Base-by-base conservation (phyloP, 495 filamentous ascomycete species). In the Sphaerosporella brunnea region DNA sequence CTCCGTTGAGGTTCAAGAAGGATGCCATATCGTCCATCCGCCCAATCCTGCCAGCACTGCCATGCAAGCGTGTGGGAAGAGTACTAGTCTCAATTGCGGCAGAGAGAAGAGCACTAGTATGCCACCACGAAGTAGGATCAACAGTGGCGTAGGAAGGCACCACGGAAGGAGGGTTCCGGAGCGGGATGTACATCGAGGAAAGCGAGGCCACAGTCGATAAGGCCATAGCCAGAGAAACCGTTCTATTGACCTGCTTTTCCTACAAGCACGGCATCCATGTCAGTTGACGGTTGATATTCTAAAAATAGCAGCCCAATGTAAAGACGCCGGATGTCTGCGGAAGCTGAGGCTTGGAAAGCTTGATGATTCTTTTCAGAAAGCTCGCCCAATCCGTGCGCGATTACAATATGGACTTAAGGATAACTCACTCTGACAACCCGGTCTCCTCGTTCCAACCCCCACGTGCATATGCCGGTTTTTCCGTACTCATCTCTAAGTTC, bases 401-500 rank as follows among this genome's bases (percentile, higher is more conserved):
- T 13, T 32, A 13, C 28, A 32, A 32, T 32, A 32, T n/a, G n/a
- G n/a, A n/a, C n/a, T n/a, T n/a, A n/a, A n/a, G n/a, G n/a, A n/a
- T 34, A 54, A 63, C 70, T 60, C 63, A 82, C 81, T 54, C 75
- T 68, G 51, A 71, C 63, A 23, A 72, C 65, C 45, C 64, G 74
- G 50, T 62, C 64, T n/a, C 69, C 69, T 42, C 75, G 73, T 60
- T 90, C 79, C 37, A 84, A 61, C 5, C 80, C 88, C 79, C 87
- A 95, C 16, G 85, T 73, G 78, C 82, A 90, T 25, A 94, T 71
- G 26, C 72, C 71, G 48, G 73, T 73, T 65, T 95, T 96, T 19
- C 84, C 82, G 62, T 83, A 88, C 59, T 96, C 92, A 59, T 99
- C 90, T 56, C 82, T 65, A 30, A 99, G 56, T 23, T 75, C 68